A percentile compares a stretch with the other conserved stretches of the same genome.
Evolutionary conservation across 106 monocot species (phyloP).

Genomic region (Dendrobium catenatum): DNA sequence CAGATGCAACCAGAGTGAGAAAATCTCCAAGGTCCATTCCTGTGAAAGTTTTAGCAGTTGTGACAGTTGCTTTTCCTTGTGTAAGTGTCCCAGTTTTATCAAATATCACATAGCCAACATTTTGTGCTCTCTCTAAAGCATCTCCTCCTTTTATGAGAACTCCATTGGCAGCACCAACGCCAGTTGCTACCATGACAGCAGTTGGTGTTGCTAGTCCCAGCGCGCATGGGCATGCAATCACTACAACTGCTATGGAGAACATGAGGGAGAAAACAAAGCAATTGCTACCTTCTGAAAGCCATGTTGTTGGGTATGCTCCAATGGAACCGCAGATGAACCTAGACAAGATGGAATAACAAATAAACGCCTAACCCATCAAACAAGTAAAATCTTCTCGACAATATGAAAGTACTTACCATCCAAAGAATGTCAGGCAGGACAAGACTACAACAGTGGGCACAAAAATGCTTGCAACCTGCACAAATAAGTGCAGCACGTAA

Average conservation of each 20-base stretch:
- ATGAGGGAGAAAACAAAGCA: slow-evolving; percentile 95
- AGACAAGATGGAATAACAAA: slow-evolving; percentile 9
- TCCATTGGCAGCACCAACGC: slow-evolving; percentile 83
- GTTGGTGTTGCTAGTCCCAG: slow-evolving; percentile 97
- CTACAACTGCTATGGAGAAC: slow-evolving; percentile 96
- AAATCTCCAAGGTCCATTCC: slow-evolving; percentile 73
- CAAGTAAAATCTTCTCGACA: neutral
- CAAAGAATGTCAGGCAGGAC: slow-evolving; percentile 73
- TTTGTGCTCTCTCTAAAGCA: slow-evolving; percentile 91
- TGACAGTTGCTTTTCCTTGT: slow-evolving; percentile 80
- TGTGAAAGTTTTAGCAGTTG: slow-evolving; percentile 48
- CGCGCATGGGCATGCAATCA: slow-evolving; percentile 97
- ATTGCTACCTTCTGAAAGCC: slow-evolving; percentile 64
- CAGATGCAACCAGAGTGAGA: slow-evolving; percentile 82
- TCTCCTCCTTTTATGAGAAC: slow-evolving; percentile 96
- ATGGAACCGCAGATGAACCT: slow-evolving; percentile 88
- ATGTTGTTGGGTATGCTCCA: slow-evolving; percentile 74
- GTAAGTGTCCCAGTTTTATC: slow-evolving; percentile 98
- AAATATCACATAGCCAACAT: slow-evolving; percentile 64
- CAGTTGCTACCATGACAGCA: slow-evolving; percentile 99
- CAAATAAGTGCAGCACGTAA: neutral
- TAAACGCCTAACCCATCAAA: slow-evolving; percentile 4
- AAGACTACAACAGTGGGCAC: slow-evolving; percentile 70
- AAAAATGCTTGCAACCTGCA: slow-evolving; percentile 90
- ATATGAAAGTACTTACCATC: slow-evolving; percentile 50